A percentile compares a stretch with the other conserved stretches of the same genome.
phyloP scores from a whole-genome alignment of 2,329 filamentous ascomycete species.

The Huntiella omanensis region DNA sequence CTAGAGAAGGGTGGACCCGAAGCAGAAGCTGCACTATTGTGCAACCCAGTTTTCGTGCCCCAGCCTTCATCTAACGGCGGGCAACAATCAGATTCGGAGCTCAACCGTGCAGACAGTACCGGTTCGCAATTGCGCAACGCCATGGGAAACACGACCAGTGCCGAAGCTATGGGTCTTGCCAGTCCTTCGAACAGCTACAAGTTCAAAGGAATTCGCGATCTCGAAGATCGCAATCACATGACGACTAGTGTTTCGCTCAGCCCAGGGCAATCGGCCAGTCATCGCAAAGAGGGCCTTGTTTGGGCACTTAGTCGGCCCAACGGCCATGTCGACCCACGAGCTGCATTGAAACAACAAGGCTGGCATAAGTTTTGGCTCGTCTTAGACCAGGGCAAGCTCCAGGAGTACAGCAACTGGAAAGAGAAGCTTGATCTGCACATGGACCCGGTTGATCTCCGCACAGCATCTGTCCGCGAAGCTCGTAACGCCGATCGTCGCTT shows the following conservation, averaged over 20 bases:
- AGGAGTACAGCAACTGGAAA: slow-evolving; percentile 99
- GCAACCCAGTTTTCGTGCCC: slow-evolving; percentile 37
- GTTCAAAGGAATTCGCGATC: slow-evolving; percentile 82
- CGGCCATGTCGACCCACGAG: slow-evolving; percentile 80
- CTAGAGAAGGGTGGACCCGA: slow-evolving; percentile 53
- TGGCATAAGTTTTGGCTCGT: slow-evolving; percentile 99
- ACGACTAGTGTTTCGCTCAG: slow-evolving; percentile 26
- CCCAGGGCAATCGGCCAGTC: slow-evolving; percentile 38
- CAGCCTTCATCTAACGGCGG: slow-evolving; percentile 32
- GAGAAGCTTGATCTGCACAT: slow-evolving; percentile 91
- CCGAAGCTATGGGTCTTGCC: slow-evolving; percentile 14
- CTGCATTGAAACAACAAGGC: slow-evolving; percentile 79
- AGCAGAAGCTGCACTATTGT: slow-evolving; percentile 1
- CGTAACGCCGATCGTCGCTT: slow-evolving; percentile 87
- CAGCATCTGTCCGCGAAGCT: slow-evolving; percentile 91
- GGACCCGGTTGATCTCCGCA: slow-evolving; percentile 90
- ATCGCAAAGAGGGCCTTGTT: slow-evolving; percentile 80
- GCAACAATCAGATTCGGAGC: slow-evolving; percentile 45
- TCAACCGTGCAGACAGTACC: slow-evolving; percentile 56
- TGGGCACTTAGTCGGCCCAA: slow-evolving; percentile 90
- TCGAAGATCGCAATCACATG: slow-evolving; percentile 61
- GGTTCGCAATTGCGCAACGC: slow-evolving; percentile 38
- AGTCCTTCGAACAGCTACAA: slow-evolving; percentile 37
- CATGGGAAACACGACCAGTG: slow-evolving; percentile 18
- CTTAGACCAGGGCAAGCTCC: slow-evolving; percentile 85